Conservation (phyloP, 305 asterid genomes). For the Fraxinus nigra region DNA sequence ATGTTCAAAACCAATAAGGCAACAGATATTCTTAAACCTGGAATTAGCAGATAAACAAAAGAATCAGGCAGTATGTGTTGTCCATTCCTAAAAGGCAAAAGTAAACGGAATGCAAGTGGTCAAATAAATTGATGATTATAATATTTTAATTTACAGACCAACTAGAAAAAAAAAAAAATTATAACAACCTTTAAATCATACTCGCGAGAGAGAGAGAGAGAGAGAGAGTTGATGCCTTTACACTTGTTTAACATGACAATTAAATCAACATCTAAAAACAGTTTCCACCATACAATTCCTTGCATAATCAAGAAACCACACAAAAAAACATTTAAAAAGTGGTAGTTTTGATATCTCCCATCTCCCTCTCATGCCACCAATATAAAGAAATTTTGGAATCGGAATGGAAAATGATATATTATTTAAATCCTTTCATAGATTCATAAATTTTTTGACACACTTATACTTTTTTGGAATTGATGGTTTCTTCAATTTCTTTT, state of each 20-base stretch:
- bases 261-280: neutral
- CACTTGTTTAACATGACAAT: neutral
- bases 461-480: neutral
- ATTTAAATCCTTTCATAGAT: neutral
- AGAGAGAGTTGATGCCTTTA: neutral
- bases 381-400: neutral
- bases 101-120: constrained; percentile 21
- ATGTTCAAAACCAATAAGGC: constrained; percentile 3
- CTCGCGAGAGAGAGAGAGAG: neutral
- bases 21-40: constrained; percentile 49
- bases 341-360: neutral
- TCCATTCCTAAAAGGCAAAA: constrained; percentile 59
- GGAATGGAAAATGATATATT: neutral
- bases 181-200: neutral
- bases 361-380: neutral
- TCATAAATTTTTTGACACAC: neutral
- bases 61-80: constrained; percentile 76
- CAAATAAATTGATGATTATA: constrained; percentile 20
- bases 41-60: constrained; percentile 82
- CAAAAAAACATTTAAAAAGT: neutral
- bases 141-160: constrained; percentile 20
- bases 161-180: neutral
- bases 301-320: neutral
- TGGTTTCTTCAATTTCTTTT: neutral
- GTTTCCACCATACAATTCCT: neutral